Evolutionary conservation across 441 rosid genomes (phyloP).

Genomic region (Corymbia citriodora): DNA sequence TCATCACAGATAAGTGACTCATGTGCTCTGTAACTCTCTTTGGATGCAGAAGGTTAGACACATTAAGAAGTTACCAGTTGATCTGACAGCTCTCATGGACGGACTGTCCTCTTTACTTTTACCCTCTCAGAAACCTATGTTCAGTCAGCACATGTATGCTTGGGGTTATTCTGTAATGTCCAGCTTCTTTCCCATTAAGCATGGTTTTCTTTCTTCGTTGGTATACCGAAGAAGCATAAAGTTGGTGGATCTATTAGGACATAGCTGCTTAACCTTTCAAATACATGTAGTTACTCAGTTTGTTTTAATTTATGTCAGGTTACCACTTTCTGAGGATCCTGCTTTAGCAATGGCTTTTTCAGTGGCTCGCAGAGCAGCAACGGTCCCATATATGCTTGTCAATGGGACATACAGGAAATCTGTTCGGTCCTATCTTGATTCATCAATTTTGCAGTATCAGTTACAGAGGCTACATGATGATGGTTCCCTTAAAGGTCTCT

Average conservation of each 20-base stretch:
- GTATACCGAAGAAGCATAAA: not conserved
- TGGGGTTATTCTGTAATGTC: not conserved
- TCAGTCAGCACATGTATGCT: constrained; percentile 70
- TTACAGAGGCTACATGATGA: constrained; percentile 81
- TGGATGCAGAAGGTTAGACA: constrained; percentile 64
- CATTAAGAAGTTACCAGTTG: constrained; percentile 74
- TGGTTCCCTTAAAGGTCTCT: constrained; percentile 82
- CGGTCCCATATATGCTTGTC: constrained; percentile 89
- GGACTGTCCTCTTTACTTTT: constrained; percentile 87
- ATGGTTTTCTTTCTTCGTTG: not conserved
- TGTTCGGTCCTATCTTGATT: constrained; percentile 87
- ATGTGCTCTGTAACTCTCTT: constrained; percentile 14
- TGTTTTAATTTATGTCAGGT: constrained; percentile 32
- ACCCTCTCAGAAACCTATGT: constrained; percentile 81
- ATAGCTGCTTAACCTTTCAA: not conserved
- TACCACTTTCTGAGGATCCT: constrained; percentile 95
- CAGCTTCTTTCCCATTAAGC: not conserved
- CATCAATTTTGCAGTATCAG: constrained; percentile 88
- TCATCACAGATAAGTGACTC: constrained; percentile 11
- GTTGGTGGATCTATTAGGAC: not conserved
- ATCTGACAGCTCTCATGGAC: constrained; percentile 66
- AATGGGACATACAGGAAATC: constrained; percentile 98
- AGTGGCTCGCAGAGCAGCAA: constrained; percentile 96
- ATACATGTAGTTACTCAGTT: not conserved
- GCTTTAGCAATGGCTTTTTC: constrained; percentile 99